Base-by-base conservation (phyloP, 2,329 filamentous ascomycete species). In the Ramularia collo-cygni region DNA sequence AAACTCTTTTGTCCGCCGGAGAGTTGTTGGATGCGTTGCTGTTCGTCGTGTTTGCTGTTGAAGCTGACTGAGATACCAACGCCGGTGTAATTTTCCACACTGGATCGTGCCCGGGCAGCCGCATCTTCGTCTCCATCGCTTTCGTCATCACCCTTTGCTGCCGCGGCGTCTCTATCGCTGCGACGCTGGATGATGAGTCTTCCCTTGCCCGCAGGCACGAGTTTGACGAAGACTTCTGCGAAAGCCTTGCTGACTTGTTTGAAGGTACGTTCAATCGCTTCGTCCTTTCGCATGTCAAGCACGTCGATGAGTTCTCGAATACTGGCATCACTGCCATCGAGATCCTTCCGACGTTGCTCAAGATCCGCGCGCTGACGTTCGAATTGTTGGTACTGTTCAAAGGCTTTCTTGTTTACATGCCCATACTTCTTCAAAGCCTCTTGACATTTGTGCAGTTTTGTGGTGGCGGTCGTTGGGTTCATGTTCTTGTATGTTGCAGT, bases 321-420 rank as follows among this genome's bases (percentile, higher is more conserved):
- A 1, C 86, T 90, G 26, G 72, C 74, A 52, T 94, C 87, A 2
- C 85, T 90, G 10, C 79, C 81, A 54, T 95, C 87, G 8, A 98
- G 78, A 61, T 96, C 92, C 54, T 82, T 77, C 35, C 90, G 79
- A 52, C 92, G 83, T 57, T 85, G 83, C 35, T 85, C 84, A 13
- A 98, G 73, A 15, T 83, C 83, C 47, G 95, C 89, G 42, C 93
- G 83, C 64, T 95, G 87, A 36, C 81, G 84, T 6, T 90, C 95
- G 62, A 96, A 98, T 67, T 82, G 94, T 68, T 90, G 93, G 70
- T 96, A 98, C 63, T 98, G 92, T 65, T 98, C 93, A 60, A 96
- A 95, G 0, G 92, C 92, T 68, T 98, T 96, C 69, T 96, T 98
- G 76, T 98, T 98, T 67, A 98, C 89, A 57, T 95, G 87, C 40